Evolutionary conservation across 352 stramenopile genomes (phyloP), one percentile per base, ranked within the genome.

Genomic region (Elongisporangium senticosum): DNA sequence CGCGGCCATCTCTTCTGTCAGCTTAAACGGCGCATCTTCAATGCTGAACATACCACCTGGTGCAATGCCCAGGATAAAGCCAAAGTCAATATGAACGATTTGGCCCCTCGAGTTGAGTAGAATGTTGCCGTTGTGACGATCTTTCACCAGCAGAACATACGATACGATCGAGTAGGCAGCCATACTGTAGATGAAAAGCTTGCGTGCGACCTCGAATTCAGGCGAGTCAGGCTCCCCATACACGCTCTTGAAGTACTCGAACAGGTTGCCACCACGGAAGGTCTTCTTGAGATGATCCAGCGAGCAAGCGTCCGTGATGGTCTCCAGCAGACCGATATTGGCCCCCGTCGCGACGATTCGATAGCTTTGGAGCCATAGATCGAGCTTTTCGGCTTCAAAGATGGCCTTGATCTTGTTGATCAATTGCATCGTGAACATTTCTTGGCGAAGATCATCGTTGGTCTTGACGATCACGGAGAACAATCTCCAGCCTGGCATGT

Each of bases 31-130:
- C 17, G 96, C 96, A 53, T 96, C 92, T 73, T 99, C 97, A 13
- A 99, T 83, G 40, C 82, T 97, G 59, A 99, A 99, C 70, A 98
- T 95, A 20, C 97, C 94, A 52, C 97, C 97, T 13, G 97, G 96
- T n/a, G 90, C 95, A 72, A 98, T 98, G 14, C 95, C 96, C 57
- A 99, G 86, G 43, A 98, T 96, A 72, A 99, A 99, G 10, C 97
- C 97, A 76, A 99, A 99, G 68, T 99, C 97, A 68, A 99, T 99
- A 77, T 99, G 96, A 62, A 99, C 96, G 39, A 99, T 77, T 63
- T 97, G 94, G 7, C 97, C 96, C 39, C 94, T 77, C 3, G 83
- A 93, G 69, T 97, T 96, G 53, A 99, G 90, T 78, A 99, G 89
- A 24, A 99, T 98, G 72, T 99, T 99, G 17, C 96, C 97, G 62